Percentiles rank a stretch among this genome's conserved stretches.
phyloP scores from a whole-genome alignment of 2,329 filamentous ascomycete genomes.

The Colletotrichum sp. region DNA sequence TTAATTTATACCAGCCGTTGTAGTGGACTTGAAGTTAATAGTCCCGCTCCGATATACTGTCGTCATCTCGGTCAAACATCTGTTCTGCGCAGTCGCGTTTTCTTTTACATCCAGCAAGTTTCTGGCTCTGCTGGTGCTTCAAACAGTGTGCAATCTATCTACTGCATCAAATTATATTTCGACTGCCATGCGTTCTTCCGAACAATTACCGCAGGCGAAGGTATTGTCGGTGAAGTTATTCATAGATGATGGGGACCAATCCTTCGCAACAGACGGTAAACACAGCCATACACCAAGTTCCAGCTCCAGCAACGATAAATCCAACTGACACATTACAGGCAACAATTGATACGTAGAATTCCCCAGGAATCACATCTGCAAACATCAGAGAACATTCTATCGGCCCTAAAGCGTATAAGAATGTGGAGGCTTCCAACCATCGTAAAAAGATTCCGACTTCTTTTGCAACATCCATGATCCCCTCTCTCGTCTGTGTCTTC shows the following conservation, averaged over 20 bases:
- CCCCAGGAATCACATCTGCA: neutral
- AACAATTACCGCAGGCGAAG: no score
- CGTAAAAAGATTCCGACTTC: neutral
- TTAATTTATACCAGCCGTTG: neutral
- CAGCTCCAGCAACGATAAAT: neutral
- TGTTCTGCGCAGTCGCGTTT: no score
- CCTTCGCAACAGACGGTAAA: neutral
- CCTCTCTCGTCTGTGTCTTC: neutral
- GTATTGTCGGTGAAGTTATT: no score
- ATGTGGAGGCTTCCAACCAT: neutral
- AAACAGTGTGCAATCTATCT: no score
- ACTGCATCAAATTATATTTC: no score
- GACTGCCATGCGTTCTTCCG: no score
- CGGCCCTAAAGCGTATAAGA: neutral
- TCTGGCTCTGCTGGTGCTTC: no score
- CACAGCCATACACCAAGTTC: neutral
- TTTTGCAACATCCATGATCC: neutral
- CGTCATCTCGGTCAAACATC: no score
- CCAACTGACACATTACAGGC: neutral
- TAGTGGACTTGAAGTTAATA: no score
- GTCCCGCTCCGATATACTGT: no score
- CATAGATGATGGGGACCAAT: no score
- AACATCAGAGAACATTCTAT: neutral
- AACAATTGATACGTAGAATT: neutral
- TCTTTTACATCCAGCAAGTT: no score